Conservation (phyloP, 2,329 filamentous ascomycete genomes). For the Dothidotthia symphoricarpi region DNA sequence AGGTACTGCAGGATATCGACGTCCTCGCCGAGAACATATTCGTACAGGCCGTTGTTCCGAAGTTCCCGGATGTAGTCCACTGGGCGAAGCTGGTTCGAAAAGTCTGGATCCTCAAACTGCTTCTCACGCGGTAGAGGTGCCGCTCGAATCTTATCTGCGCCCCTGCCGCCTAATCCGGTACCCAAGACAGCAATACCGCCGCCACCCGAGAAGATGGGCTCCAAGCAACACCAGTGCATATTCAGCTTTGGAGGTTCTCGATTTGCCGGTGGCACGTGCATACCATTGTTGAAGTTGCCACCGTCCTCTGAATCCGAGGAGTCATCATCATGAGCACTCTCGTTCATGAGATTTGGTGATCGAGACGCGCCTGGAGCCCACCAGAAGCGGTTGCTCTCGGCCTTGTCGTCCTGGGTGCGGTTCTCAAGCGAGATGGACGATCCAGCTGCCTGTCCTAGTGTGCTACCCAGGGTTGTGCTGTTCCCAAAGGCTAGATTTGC, state of each 20-base stretch:
- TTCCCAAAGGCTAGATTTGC: constrained; percentile 38
- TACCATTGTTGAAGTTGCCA: constrained; percentile 35
- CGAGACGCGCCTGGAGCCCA: constrained; percentile 58
- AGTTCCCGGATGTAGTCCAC: constrained; percentile 44
- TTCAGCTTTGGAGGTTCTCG: constrained; percentile 51
- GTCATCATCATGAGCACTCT: constrained; percentile 44
- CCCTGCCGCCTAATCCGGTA: constrained; percentile 48
- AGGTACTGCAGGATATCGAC: constrained; percentile 42
- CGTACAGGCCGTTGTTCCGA: constrained; percentile 44
- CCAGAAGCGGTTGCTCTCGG: constrained; percentile 50
- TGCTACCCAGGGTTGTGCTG: constrained; percentile 23
- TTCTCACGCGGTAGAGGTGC: constrained; percentile 56
- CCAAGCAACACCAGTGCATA: constrained; percentile 61
- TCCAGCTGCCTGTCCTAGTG: constrained; percentile 30
- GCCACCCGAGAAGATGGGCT: constrained; percentile 59
- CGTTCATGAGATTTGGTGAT: constrained; percentile 60
- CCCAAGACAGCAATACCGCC: constrained; percentile 59
- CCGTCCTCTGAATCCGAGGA: constrained; percentile 41
- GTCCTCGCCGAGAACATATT: constrained; percentile 44
- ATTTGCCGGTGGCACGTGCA: constrained; percentile 35
- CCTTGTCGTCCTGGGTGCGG: constrained; percentile 20
- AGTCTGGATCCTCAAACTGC: constrained; percentile 58
- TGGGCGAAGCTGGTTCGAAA: constrained; percentile 49
- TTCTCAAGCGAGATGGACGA: constrained; percentile 27
- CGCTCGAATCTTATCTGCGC: constrained; percentile 57